A percentile compares a stretch with the other conserved stretches of the same genome.
phyloP scores from a whole-genome alignment of 495 filamentous ascomycete genomes.

The Daldinia concentrica region DNA sequence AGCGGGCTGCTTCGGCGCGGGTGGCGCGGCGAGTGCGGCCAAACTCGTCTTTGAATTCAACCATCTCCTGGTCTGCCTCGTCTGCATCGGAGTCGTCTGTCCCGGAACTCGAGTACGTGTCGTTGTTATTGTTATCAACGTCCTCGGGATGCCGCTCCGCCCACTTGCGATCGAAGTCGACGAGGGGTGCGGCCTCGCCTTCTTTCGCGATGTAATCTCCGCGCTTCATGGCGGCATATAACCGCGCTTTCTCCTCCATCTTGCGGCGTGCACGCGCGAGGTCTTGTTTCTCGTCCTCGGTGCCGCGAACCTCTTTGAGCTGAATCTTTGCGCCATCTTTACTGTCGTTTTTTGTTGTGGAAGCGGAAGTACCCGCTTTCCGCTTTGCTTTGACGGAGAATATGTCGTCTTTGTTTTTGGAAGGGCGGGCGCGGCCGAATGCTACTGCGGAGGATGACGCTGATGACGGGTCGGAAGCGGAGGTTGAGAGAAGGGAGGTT shows the following conservation, averaged over 20 bases:
- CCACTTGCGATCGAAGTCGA: slow-evolving; percentile 97
- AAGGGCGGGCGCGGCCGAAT: slow-evolving; percentile 70
- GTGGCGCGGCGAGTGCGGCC: slow-evolving; percentile 79
- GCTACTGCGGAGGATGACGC: slow-evolving; percentile 49
- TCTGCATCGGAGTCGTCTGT: slow-evolving; percentile 48
- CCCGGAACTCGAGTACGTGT: slow-evolving; percentile 53
- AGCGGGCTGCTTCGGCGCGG: slow-evolving; percentile 65
- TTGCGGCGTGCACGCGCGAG: slow-evolving; percentile 71
- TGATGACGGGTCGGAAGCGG: slow-evolving; percentile 48
- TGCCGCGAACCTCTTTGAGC: slow-evolving; percentile 54
- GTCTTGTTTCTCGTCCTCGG: slow-evolving; percentile 57
- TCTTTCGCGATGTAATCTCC: slow-evolving; percentile 69
- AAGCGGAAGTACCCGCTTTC: slow-evolving; percentile 46
- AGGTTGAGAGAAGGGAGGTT: slow-evolving; percentile 71
- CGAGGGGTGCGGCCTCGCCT: slow-evolving; percentile 65
- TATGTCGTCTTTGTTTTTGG: slow-evolving; percentile 74
- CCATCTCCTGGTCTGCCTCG: slow-evolving; percentile 60
- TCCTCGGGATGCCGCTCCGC: slow-evolving; percentile 65
- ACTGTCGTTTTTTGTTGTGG: slow-evolving; percentile 31
- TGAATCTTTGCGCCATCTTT: slow-evolving; percentile 45
- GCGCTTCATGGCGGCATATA: slow-evolving; percentile 86
- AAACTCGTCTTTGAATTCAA: slow-evolving; percentile 91
- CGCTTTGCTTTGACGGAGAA: slow-evolving; percentile 77
- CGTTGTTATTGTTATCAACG: slow-evolving; percentile 40
- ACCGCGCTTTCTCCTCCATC: slow-evolving; percentile 85